Conservation (phyloP, 768 basidiomycete species). For the Mycena vitilis region DNA sequence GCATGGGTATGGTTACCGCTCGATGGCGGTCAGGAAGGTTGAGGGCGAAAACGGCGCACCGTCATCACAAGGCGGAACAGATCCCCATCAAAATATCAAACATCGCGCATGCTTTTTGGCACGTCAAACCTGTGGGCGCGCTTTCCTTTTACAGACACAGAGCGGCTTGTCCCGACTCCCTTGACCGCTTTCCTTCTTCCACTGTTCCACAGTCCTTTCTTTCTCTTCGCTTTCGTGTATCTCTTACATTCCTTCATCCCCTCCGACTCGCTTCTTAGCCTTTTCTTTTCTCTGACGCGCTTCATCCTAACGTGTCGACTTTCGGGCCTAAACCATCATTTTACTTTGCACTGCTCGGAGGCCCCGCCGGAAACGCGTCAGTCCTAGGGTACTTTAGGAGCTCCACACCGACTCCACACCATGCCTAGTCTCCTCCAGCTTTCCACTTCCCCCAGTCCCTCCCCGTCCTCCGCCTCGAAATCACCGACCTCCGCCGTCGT, state of each 20-base stretch:
- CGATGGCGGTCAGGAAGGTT: slow-evolving; percentile 1
- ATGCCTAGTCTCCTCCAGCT: slow-evolving; percentile 14
- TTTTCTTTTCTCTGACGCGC: slow-evolving; percentile 20
- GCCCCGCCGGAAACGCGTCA: slow-evolving; percentile 18
- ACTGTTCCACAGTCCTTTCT: slow-evolving; percentile 13
- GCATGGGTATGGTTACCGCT: slow-evolving; percentile 13
- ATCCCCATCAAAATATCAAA: slow-evolving; percentile 14
- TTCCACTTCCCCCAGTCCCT: slow-evolving; percentile 20
- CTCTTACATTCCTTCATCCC: not conserved
- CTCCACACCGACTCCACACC: not conserved
- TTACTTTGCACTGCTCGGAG: slow-evolving; percentile 18
- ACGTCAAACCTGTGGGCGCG: not conserved
- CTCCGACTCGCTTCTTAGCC: not conserved
- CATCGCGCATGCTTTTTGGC: not conserved
- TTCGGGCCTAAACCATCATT: slow-evolving; percentile 20
- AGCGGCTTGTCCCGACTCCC: slow-evolving; percentile 17
- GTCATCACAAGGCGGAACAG: not conserved
- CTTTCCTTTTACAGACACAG: not conserved
- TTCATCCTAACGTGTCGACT: slow-evolving; percentile 15
- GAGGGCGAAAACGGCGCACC: slow-evolving; percentile 17
- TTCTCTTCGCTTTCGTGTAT: not conserved
- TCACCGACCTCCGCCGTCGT: slow-evolving; percentile 33
- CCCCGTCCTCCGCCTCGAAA: slow-evolving; percentile 11
- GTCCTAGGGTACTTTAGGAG: slow-evolving; percentile 26
- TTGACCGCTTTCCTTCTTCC: slow-evolving; percentile 21